Conservation (phyloP, 2,329 filamentous ascomycete species). For the Dactylella cylindrospora region DNA sequence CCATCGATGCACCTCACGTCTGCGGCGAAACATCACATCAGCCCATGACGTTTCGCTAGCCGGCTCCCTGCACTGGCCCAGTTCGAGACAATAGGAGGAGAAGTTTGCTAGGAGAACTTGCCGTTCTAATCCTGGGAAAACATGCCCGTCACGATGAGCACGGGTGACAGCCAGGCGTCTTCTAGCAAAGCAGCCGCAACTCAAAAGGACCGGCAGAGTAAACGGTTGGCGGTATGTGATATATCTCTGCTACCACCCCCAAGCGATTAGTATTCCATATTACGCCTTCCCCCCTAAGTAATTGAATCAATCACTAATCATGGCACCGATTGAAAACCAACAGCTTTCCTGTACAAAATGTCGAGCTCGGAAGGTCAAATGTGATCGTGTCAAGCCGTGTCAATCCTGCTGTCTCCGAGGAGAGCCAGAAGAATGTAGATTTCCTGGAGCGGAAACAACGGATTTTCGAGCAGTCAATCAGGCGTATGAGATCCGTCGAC, state of each 20-base stretch:
- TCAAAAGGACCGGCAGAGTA: conserved; percentile 19
- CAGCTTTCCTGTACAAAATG: conserved; percentile 43
- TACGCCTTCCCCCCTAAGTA: background rate
- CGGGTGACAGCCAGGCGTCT: conserved; percentile 1
- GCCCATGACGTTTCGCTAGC: background rate
- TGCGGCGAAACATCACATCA: background rate
- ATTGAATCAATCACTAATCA: conserved; percentile 7
- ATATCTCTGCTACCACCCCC: conserved; percentile 11
- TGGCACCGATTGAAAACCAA: conserved; percentile 25
- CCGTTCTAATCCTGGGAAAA: conserved; percentile 1
- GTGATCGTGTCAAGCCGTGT: conserved; percentile 39
- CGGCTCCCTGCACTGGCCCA: conserved; percentile 5
- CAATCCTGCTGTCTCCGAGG: conserved; percentile 35
- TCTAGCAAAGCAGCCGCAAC: background rate
- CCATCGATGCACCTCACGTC: conserved; percentile 1
- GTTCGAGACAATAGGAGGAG: no score
- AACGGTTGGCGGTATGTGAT: conserved; percentile 38
- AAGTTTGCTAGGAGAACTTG: no score
- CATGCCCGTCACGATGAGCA: conserved; percentile 6
- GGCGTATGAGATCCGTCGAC: conserved; percentile 34
- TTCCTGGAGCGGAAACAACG: conserved; percentile 21
- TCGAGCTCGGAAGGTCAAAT: conserved; percentile 38
- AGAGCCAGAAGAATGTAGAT: conserved; percentile 26
- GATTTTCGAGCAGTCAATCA: conserved; percentile 32
- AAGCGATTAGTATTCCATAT: background rate